Percentiles rank a stretch among this genome's conserved stretches.
Evolutionary conservation across 176 grass and related monocot species (phyloP).

Genomic region (Aegilops tauschii): DNA sequence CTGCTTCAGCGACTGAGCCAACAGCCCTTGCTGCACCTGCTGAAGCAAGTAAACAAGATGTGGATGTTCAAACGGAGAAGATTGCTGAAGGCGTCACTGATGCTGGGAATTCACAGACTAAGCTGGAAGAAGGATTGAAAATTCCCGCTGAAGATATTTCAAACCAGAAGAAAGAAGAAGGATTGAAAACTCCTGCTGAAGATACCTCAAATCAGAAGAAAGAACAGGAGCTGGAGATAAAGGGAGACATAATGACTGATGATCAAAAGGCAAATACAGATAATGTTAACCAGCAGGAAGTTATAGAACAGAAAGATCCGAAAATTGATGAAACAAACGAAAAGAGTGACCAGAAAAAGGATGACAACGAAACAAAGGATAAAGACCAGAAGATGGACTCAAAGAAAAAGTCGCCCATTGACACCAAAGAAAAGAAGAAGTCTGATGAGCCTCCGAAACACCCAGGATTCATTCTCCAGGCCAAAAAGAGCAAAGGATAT

Average conservation of each 20-base stretch:
- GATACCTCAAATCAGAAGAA: conserved; percentile 44
- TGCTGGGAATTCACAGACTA: conserved; percentile 25
- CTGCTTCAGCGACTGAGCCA: conserved; percentile 37
- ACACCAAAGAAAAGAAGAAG: conserved; percentile 60
- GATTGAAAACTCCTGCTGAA: conserved; percentile 33
- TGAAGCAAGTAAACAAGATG: conserved; percentile 47
- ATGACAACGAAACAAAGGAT: conserved; percentile 64
- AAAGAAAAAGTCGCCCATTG: conserved; percentile 49
- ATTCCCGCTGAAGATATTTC: conserved; percentile 37
- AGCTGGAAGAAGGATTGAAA: conserved; percentile 50
- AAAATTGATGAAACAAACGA: conserved; percentile 48
- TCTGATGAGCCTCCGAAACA: conserved; percentile 78
- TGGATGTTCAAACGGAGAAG: conserved; percentile 48
- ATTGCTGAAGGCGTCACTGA: conserved; percentile 32
- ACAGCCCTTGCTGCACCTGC: conserved; percentile 30
- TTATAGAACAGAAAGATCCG: conserved; percentile 37
- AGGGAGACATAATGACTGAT: conserved; percentile 20
- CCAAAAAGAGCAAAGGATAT: conserved; percentile 66
- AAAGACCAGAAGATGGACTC: conserved; percentile 55
- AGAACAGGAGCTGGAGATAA: conserved; percentile 39
- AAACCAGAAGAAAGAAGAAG: conserved; percentile 51
- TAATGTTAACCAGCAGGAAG: conserved; percentile 41
- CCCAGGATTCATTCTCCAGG: conserved; percentile 87
- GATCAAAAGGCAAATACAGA: conserved; percentile 12
- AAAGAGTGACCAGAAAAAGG: conserved; percentile 50